Evolutionary conservation across 306 rosid genomes (phyloP), one percentile per base, ranked within the genome.

Genomic region (Vigna hirtella): DNA sequence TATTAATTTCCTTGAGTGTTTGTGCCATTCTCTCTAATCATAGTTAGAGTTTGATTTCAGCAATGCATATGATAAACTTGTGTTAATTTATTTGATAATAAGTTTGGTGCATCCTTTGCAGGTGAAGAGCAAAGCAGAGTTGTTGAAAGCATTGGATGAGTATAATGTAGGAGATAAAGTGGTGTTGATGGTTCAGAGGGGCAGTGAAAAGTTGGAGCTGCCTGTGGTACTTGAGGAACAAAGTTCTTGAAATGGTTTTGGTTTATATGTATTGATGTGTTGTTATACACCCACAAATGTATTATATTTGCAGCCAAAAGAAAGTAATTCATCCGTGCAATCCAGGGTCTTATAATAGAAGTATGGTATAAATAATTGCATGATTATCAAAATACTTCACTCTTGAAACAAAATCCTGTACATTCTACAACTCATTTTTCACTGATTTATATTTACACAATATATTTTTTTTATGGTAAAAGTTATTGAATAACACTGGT

Each of bases 71-170:
- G 5, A 30, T 30, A 30, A 30, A 30, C 32, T 30, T 30, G 32
- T 30, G 32, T 30, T 30, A 30, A 30, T 63, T 55, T 22, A 30
- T 62, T 20, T 81, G 50, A 61, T 40, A 48, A 72, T 1, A 8
- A 9, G 1, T 74, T 69, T 45, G 65, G 34, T 77, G 69, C 70
- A 49, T 40, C 69, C 61, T 82, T 70, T 48, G 9, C 85, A 94
- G 98, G 95, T 94, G 2, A 93, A 88, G 84, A 89, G 43, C 93
- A 91, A 84, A 87, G 97, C 90, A 81, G 97, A 93, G 66, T 76
- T 95, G 86, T 82, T 87, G 86, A 93, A 87, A 79, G 67, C 85
- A 32, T 80, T 90, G 82, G 97, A 95, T 85, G 98, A 95, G 4
- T 89, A 91, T 74, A 91, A 71, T 34, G 87, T 89, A 1, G 97